phyloP scores from a whole-genome alignment of 2,329 filamentous ascomycete genomes.

The Colletotrichum somersetense region DNA sequence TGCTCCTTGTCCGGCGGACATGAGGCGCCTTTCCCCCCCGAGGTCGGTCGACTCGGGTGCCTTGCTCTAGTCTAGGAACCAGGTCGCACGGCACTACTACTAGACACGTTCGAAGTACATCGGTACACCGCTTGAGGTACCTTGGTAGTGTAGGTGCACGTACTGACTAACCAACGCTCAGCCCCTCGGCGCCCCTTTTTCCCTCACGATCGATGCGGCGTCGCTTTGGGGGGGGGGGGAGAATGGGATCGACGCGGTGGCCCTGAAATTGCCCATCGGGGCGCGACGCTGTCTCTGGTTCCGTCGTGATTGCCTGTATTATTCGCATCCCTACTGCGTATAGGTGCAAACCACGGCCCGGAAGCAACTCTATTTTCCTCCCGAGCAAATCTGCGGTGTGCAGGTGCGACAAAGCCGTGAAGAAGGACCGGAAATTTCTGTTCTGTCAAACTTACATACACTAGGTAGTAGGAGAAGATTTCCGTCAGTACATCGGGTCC shows the following conservation, averaged over 20 bases:
- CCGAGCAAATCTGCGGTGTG: neutral
- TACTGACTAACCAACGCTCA: slow-evolving; percentile 7
- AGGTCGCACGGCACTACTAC: slow-evolving; percentile 14
- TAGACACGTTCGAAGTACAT: neutral
- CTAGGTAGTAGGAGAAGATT: neutral
- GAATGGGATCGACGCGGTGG: slow-evolving; percentile 34
- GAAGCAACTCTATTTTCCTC: slow-evolving; percentile 18
- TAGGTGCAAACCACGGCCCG: slow-evolving; percentile 10
- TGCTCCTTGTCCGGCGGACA: slow-evolving; percentile 3
- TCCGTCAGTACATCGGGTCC: neutral
- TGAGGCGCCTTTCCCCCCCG: neutral
- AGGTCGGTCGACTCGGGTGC: slow-evolving; percentile 26
- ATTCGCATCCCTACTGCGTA: neutral
- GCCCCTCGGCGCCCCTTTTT: slow-evolving; percentile 25
- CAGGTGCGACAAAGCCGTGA: slow-evolving; percentile 1
- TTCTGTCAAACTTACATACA: slow-evolving; percentile 8
- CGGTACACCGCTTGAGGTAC: too few relatives aligned
- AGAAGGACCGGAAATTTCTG: slow-evolving; percentile 13
- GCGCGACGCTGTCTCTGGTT: slow-evolving; percentile 16
- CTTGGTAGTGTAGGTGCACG: too few relatives aligned
- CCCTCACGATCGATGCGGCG: slow-evolving; percentile 12
- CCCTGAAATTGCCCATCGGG: slow-evolving; percentile 29
- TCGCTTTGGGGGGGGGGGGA: slow-evolving; percentile 16
- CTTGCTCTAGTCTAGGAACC: slow-evolving; percentile 33
- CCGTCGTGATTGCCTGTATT: neutral